Conservation (phyloP, 305 asterid genomes). For the Rubia peregrina region DNA sequence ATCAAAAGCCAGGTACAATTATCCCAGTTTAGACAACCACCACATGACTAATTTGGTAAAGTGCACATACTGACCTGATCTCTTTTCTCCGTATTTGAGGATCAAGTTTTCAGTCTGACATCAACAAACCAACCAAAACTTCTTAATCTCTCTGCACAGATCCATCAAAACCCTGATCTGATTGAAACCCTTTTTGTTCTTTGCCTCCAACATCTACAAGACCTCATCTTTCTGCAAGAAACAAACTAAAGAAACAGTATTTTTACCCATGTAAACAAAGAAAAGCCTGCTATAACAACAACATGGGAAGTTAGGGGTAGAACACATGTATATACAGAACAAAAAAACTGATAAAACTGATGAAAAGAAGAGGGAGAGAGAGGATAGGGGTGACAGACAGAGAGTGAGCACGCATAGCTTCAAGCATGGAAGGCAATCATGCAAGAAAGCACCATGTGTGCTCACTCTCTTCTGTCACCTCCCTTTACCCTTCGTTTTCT, state of each 20-base stretch:
- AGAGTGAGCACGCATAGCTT: constrained; percentile 84
- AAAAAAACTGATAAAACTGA: neutral
- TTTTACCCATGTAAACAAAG: too few relatives aligned
- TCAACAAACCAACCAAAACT: neutral
- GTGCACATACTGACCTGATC: neutral
- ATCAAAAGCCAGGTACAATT: neutral
- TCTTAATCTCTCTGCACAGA: neutral
- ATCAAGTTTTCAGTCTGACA: too few relatives aligned
- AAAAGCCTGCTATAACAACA: neutral
- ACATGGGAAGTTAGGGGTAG: too few relatives aligned
- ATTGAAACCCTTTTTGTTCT: too few relatives aligned
- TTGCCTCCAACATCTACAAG: too few relatives aligned
- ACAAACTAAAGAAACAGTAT: too few relatives aligned
- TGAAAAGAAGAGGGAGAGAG: constrained; percentile 13
- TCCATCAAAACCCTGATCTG: neutral
- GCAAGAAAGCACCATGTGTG: constrained; percentile 83
- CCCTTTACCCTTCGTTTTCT: constrained; percentile 29
- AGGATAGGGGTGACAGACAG: constrained; percentile 70
- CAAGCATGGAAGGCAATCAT: constrained; percentile 48
- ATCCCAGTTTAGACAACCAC: constrained; percentile 3
- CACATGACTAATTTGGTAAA: neutral
- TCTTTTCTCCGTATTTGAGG: neutral
- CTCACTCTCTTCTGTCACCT: constrained; percentile 98
- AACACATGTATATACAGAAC: neutral
- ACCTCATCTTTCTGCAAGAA: too few relatives aligned